Evolutionary conservation across 306 rosid genomes (phyloP), one percentile per base, ranked within the genome.

Genomic region (Vachellia collinsii): DNA sequence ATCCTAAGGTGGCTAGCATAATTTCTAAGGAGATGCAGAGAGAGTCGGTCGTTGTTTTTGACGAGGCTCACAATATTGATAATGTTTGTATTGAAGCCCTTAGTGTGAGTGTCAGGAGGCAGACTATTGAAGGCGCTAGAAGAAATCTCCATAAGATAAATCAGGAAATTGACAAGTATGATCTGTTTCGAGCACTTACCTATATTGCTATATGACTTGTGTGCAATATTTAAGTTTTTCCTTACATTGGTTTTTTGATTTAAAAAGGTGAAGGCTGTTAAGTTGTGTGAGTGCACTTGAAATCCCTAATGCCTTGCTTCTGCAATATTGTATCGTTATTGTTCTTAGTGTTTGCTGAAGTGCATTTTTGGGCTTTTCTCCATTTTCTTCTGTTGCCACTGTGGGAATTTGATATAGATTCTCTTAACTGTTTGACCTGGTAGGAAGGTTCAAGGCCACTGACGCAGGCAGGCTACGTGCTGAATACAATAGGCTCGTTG

Each of bases 401-500:
- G 68, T 78, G 43, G 54, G 43, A 65, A 79, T 54, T 86, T 89
- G 80, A 90, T 80, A 73, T 29, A 65, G 80, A 85, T 78, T 79
- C 79, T 83, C 72, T 78, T 87, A 69, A 86, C 82, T 85, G 75
- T 89, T 85, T 91, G 92, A 87, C 80, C 85, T 90, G 97, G 89
- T 94, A 91, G 97, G 97, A 90, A 94, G 99, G 97, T 89, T 94
- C 92, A 91, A 90, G 97, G 95, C 93, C 88, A 91, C 97, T 46
- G 99, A 94, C 81, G 97, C 97, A 67, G 97, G 97, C 83, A 93
- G 99, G 85, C 84, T 94, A 66, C 97, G 93, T 71, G 93, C 97
- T 39, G 99, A 94, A 81, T 93, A 94, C 88, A 91, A 90, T 84
- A 87, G 99, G 80, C 92, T 94, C 58, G 93, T 94, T 4, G 95